A percentile compares a stretch with the other conserved stretches of the same genome.
These are phyloP conservation scores for Candida verbasci DNA, from an alignment of 805 yeast genomes.

Conservation along the genomic window DNA sequence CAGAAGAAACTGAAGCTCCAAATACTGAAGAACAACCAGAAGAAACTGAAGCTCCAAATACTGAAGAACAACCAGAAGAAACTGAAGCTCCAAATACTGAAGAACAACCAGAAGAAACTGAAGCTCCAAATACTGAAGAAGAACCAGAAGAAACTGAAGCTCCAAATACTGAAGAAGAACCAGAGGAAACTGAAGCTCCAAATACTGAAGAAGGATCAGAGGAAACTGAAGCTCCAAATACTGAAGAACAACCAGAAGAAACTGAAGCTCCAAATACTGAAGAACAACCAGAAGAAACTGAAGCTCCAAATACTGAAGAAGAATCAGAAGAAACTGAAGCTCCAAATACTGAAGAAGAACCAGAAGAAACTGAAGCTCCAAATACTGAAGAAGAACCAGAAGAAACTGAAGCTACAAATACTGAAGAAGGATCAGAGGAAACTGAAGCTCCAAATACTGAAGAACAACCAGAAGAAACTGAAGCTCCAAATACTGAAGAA, in stretches of 20 bases:
- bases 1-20: too few relatives aligned
- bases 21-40: too few relatives aligned
- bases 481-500: background rate
- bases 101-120: too few relatives aligned
- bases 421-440: background rate
- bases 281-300: background rate
- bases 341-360: background rate
- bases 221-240: background rate
- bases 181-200: background rate
- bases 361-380: background rate
- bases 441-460: background rate
- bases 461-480: slow-evolving; percentile 1
- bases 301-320: background rate
- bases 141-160: background rate
- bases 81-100: too few relatives aligned
- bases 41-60: too few relatives aligned
- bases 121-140: background rate
- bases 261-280: background rate
- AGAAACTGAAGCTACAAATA: background rate
- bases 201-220: background rate
- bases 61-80: too few relatives aligned
- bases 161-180: too few relatives aligned
- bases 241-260: background rate
- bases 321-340: background rate
- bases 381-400: background rate